Base-by-base conservation (phyloP, 805 yeast species). In the Yarrowia sp. region DNA sequence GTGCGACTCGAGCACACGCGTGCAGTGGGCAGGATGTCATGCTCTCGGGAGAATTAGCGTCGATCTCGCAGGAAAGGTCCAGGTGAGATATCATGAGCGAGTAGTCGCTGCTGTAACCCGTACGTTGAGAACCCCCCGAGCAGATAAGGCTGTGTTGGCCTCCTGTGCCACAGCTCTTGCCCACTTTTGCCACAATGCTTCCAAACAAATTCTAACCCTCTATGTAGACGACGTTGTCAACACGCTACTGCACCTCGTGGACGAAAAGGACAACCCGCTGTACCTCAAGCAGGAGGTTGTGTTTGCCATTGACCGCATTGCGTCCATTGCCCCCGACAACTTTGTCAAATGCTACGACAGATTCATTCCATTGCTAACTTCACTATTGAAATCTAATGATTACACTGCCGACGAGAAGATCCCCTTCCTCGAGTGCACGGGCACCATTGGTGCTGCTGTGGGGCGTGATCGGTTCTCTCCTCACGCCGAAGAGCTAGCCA, bases 161-260 rank as follows among this genome's bases (percentile, higher is more conserved):
- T 99, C 95, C 75, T 98, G 97, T 19, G 98, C 99, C 53, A 98
- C 99, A 65, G 99, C 99, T 0, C 82, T 94, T 73, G 98, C 95
- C 58, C 95, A 95, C 77, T 95, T 95, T 77, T 86, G 94, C 52
- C 99, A 95, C 78, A 92, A 90, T 71, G 97, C 98, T 1, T 80
- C 91, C 8, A 90, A 91, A 74, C 96, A 90, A 70, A 86, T 88
- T 15, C 81, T 95, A 73, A 97, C 92, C 74, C 98, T 98, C 17
- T 93, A 90, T 74, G 82, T 95, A 75, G 99, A 95, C 77, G 86
- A 83, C 72, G 80, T 95, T 73, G 82, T 95, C 68, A 83, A 86
- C 42, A 90, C 91, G 72, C 80, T 95, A 70, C 82, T 94, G 68
- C 87, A 86, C 1, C 81, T 94, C 34, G 82, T 95, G 68, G 92